phyloP scores from a whole-genome alignment of 306 rosid species.

The Quercus suber region DNA sequence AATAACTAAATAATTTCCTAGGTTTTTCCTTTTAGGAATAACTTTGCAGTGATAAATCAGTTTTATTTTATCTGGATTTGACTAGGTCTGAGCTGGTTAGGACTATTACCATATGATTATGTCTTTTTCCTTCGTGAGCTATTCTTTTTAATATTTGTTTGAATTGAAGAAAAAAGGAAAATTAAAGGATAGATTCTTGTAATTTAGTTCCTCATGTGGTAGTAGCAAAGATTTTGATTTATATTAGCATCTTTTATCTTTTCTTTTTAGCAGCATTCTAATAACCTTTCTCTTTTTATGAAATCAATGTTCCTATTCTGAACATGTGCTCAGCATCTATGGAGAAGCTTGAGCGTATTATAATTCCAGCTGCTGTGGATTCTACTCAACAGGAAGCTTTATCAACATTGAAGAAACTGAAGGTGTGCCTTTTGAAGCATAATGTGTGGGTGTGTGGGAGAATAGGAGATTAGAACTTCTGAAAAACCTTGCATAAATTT shows the following conservation, averaged over 20 bases:
- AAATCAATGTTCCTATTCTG: neutral
- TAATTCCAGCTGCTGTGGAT: conserved; percentile 61
- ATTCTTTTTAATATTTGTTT: neutral
- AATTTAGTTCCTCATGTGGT: no score
- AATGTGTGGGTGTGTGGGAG: neutral
- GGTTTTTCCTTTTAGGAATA: neutral
- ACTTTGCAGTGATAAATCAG: neutral
- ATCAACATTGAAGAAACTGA: conserved; percentile 59
- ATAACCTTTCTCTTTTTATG: neutral
- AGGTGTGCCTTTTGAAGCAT: conserved; percentile 53
- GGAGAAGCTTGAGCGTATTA: conserved; percentile 52
- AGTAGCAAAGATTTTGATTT: no score
- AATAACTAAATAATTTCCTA: neutral
- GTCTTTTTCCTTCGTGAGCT: neutral
- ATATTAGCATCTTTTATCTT: neutral
- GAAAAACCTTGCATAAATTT: neutral
- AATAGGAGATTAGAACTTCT: conserved; percentile 2
- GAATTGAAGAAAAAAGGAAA: no score
- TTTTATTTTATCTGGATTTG: neutral
- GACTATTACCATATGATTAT: no score
- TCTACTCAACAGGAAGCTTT: conserved; percentile 81
- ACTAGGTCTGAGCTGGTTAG: neutral
- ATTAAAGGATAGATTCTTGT: no score
- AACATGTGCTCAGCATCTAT: conserved; percentile 25
- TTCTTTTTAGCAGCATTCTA: neutral